These are phyloP conservation scores for Acanthamoeba royreba DNA, from an alignment of 208 protist genomes.

Conservation along the genomic window DNA sequence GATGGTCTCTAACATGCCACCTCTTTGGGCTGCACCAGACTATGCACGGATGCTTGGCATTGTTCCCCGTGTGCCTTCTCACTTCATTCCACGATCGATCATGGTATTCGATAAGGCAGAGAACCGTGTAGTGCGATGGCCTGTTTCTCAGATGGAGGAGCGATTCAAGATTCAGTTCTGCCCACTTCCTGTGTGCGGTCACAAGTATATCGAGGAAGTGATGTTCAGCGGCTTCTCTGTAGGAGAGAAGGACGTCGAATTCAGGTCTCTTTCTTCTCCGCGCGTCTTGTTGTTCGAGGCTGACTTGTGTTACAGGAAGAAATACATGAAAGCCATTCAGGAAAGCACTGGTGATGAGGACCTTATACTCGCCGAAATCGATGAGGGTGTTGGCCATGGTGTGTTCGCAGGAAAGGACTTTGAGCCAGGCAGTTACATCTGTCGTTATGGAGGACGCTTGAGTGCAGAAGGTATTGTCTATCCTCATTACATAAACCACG, in stretches of 20 bases:
- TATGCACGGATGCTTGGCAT: slow-evolving; percentile 47
- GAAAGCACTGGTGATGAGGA: not conserved
- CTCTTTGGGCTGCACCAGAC: not conserved
- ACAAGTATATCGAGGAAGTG: slow-evolving; percentile 43
- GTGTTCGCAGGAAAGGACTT: slow-evolving; percentile 28
- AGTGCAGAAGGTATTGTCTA: not conserved
- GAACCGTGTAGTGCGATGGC: not conserved
- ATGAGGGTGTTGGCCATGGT: slow-evolving; percentile 14
- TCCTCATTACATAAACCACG: not conserved
- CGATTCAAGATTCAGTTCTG: not conserved
- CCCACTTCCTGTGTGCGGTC: not conserved
- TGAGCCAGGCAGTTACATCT: slow-evolving; percentile 24
- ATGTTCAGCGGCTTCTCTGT: slow-evolving; percentile 47
- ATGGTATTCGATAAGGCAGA: not conserved
- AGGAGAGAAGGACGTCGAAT: not conserved
- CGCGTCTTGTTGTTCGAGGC: not conserved
- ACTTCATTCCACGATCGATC: slow-evolving; percentile 11
- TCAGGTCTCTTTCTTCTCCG: not conserved
- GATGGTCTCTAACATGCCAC: not conserved
- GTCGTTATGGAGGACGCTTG: not conserved
- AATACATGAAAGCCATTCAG: not conserved
- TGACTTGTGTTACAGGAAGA: not conserved
- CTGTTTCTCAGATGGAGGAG: not conserved
- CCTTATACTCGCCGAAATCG: slow-evolving; percentile 10
- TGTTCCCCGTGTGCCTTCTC: not conserved